Conservation (phyloP, 2,329 filamentous ascomycete genomes). For the Aspergillus texensis region DNA sequence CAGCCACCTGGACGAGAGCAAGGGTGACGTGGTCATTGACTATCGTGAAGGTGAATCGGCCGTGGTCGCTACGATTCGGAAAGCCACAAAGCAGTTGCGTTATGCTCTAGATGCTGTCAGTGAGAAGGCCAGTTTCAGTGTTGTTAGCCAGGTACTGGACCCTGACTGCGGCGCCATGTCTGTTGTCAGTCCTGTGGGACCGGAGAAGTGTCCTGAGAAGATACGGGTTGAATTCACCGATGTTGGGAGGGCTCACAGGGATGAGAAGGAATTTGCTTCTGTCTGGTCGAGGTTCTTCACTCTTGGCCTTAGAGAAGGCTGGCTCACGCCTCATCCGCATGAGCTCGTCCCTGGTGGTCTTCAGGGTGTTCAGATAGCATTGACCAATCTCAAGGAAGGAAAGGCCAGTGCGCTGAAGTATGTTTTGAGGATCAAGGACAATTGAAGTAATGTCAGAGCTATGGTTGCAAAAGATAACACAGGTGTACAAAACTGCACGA, state of each 20-base stretch:
- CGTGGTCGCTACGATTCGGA: background rate
- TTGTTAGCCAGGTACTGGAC: background rate
- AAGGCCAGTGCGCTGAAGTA: slow-evolving; percentile 66
- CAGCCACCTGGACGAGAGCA: slow-evolving; percentile 51
- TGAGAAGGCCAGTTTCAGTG: background rate
- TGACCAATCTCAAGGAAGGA: slow-evolving; percentile 59
- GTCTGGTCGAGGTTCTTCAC: slow-evolving; percentile 48
- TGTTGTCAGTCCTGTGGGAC: background rate
- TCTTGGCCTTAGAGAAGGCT: slow-evolving; percentile 49
- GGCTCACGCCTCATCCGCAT: slow-evolving; percentile 51
- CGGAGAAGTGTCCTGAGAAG: background rate
- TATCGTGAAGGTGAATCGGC: slow-evolving; percentile 53
- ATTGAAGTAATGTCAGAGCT: background rate
- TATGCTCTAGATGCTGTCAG: background rate
- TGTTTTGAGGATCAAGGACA: slow-evolving; percentile 43
- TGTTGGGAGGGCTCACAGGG: background rate
- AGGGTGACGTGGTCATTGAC: slow-evolving; percentile 61
- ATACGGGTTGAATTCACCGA: background rate
- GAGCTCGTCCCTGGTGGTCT: slow-evolving; percentile 56
- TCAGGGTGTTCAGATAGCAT: slow-evolving; percentile 53
- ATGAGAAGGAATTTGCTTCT: slow-evolving; percentile 35
- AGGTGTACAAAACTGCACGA: background rate
- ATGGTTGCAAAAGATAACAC: background rate
- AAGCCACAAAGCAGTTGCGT: background rate
- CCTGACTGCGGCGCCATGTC: background rate